These are phyloP conservation scores for Ephemerocybe angulata DNA, from an alignment of 768 basidiomycete species.

Conservation along the genomic window DNA sequence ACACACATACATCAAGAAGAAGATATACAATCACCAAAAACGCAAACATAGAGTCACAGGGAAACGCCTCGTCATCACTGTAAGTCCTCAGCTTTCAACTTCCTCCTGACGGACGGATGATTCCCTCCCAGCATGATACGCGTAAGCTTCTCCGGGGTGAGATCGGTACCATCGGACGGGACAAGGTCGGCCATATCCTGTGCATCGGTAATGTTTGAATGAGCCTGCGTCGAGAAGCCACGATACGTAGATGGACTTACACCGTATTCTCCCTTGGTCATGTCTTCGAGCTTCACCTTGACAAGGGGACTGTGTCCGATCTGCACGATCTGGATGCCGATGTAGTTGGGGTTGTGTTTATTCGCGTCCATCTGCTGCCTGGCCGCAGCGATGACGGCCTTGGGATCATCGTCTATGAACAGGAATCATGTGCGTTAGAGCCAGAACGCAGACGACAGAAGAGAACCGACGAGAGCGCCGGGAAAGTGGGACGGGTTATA, in stretches of 20 bases:
- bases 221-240: neutral
- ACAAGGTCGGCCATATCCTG: slow-evolving; percentile 33
- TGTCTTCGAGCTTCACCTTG: slow-evolving; percentile 18
- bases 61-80: too few relatives aligned
- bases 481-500: neutral
- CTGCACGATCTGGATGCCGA: slow-evolving; percentile 32
- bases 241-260: slow-evolving; percentile 11
- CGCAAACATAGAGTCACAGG: slow-evolving; percentile 16
- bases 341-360: slow-evolving; percentile 30
- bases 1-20: neutral
- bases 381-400: slow-evolving; percentile 17
- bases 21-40: neutral
- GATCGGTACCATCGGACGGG: slow-evolving; percentile 18
- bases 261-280: slow-evolving; percentile 25
- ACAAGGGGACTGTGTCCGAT: slow-evolving; percentile 26
- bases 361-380: slow-evolving; percentile 18
- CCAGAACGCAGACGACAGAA: too few relatives aligned
- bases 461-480: too few relatives aligned
- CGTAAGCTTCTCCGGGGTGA: slow-evolving; percentile 27
- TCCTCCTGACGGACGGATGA: slow-evolving; percentile 26
- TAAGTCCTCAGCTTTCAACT: neutral
- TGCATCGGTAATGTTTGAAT: neutral
- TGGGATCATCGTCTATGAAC: slow-evolving; percentile 8
- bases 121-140: slow-evolving; percentile 32
- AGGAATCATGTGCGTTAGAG: too few relatives aligned